phyloP scores from a whole-genome alignment of 441 rosid species.

The Populus hybrid region DNA sequence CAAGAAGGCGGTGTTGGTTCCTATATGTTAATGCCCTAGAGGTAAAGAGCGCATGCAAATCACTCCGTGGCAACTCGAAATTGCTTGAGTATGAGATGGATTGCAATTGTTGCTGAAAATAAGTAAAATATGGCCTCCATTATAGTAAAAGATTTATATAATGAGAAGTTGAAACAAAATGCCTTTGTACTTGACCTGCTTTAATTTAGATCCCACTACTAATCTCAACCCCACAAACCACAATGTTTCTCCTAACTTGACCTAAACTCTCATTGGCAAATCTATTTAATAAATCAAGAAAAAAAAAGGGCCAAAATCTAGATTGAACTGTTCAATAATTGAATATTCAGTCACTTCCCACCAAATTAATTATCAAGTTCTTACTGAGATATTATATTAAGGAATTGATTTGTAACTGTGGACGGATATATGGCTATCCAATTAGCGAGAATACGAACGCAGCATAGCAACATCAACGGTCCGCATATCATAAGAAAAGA shows the following conservation, averaged over 20 bases:
- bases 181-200: neutral
- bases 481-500: no score
- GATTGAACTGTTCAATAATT: neutral
- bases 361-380: neutral
- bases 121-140: neutral
- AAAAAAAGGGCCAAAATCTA: slow-evolving; percentile 3
- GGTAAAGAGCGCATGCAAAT: neutral
- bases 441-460: neutral
- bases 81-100: slow-evolving; percentile 27
- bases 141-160: neutral
- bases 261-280: slow-evolving; percentile 6
- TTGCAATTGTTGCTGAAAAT: slow-evolving; percentile 23
- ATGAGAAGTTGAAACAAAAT: neutral
- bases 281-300: neutral
- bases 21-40: neutral
- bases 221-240: slow-evolving; percentile 8
- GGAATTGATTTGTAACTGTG: neutral
- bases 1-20: no score
- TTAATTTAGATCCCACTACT: slow-evolving; percentile 17
- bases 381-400: neutral
- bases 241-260: neutral
- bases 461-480: neutral
- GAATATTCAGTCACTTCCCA: neutral
- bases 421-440: neutral
- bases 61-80: neutral